Conservation (phyloP, 1,284 basidiomycete species). For the Fistulina hepatica region DNA sequence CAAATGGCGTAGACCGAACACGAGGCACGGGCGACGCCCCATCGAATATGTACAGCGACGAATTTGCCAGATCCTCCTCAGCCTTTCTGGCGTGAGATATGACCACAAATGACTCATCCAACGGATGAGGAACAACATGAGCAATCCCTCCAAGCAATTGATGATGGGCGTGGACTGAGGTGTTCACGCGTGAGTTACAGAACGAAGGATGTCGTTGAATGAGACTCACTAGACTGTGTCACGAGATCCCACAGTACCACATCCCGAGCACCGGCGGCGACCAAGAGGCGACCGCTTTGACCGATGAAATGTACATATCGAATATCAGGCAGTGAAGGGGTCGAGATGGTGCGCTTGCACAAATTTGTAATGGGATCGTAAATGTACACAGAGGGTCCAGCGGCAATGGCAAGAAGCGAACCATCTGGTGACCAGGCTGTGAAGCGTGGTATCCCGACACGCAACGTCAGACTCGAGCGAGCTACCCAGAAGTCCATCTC, state of each 20-base stretch:
- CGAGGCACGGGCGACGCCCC: slow-evolving; percentile 34
- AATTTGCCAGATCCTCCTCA: slow-evolving; percentile 21
- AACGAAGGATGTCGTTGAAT: background rate
- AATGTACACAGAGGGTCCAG: slow-evolving; percentile 61
- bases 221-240: slow-evolving; percentile 48
- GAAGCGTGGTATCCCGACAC: slow-evolving; percentile 53
- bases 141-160: slow-evolving; percentile 28
- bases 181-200: slow-evolving; percentile 13
- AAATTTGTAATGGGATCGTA: slow-evolving; percentile 67
- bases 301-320: slow-evolving; percentile 56
- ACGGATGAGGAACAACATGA: slow-evolving; percentile 43
- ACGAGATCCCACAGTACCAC: slow-evolving; percentile 78
- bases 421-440: slow-evolving; percentile 79
- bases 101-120: slow-evolving; percentile 40
- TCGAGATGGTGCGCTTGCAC: slow-evolving; percentile 55
- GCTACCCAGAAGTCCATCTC: slow-evolving; percentile 65
- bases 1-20: slow-evolving; percentile 46
- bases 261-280: slow-evolving; percentile 39
- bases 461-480: slow-evolving; percentile 62
- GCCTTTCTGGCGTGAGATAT: slow-evolving; percentile 1
- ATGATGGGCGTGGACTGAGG: slow-evolving; percentile 52
- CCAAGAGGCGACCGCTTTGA: slow-evolving; percentile 48
- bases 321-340: slow-evolving; percentile 38
- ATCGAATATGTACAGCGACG: slow-evolving; percentile 38
- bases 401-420: slow-evolving; percentile 73